Evolutionary conservation across 768 basidiomycete genomes (phyloP), one percentile per base, ranked within the genome.

Genomic region (Sutorius australiensis): DNA sequence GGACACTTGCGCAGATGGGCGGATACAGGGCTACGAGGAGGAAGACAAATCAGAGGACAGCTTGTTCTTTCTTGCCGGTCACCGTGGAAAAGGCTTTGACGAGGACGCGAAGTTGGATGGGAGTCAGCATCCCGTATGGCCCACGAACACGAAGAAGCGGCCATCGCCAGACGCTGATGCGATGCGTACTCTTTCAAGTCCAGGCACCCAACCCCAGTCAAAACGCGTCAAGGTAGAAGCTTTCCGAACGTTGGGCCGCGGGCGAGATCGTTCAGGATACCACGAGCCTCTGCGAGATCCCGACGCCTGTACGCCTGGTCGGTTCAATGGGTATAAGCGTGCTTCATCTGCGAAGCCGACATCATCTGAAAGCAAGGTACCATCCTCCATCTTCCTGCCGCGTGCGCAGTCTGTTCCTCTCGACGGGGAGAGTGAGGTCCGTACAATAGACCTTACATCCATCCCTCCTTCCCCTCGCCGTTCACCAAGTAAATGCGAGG

Each of bases 11-110:
- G 14, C n/a, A 10, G 50, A 30, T 12, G 46, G 47, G 52, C n/a
- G 43, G 17, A 40, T 34, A 21, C 51, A 41, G 58, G 64, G 16
- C 10, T 10, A 16, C 30, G 46, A 30, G 43, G 43, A 46, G 17
- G 57, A 60, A 38, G 58, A 54, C 7, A 67, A 67, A 5, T 73
- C 75, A 30, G 47, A 42, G 14, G 79, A 80, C 59, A 66, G 77
- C 30, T 65, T 79, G 30, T 66, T 80, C 27, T 55, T 54, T 33
- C 55, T 51, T 36, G 39, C 49, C 34, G 56, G 31, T 19, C 28
- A 48, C 24, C 19, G 16, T 24, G 28, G 48, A 37, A 24, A 34
- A 39, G 19, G 24, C 31, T n/a, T 14, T 11, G 28, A 17, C 31
- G 40, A 38, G 30, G 42, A 48, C 34, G 30, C 33, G 17, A 33